Percentiles rank a stretch among this genome's conserved stretches.
These are phyloP conservation scores for Thelonectria rubi DNA, from an alignment of 2,329 filamentous ascomycete species.

Conservation along the genomic window DNA sequence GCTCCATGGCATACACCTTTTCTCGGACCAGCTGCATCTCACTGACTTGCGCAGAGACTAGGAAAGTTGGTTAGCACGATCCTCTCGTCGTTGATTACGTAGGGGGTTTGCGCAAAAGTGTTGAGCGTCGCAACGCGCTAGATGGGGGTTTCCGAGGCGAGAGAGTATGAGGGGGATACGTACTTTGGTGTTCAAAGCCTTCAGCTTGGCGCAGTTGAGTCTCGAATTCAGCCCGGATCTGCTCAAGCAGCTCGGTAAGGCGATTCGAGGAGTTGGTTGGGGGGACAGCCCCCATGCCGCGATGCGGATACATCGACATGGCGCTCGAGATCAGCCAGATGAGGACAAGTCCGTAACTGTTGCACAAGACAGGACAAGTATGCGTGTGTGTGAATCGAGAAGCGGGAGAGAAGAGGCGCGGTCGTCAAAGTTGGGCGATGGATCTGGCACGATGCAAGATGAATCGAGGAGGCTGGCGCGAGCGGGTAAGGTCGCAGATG, in stretches of 20 bases:
- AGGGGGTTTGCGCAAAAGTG: background rate
- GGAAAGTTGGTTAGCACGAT: constrained; percentile 38
- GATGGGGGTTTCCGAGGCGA: background rate
- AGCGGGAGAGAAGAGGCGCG: constrained; percentile 5
- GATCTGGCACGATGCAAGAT: constrained; percentile 18
- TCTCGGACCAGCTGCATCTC: constrained; percentile 95
- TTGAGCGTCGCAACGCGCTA: background rate
- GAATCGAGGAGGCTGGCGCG: constrained; percentile 33
- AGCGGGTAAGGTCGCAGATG: constrained; percentile 24
- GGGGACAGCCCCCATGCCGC: constrained; percentile 79
- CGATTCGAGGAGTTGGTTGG: constrained; percentile 64
- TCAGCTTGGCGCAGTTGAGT: constrained; percentile 81
- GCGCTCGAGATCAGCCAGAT: constrained; percentile 35
- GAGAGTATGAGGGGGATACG: constrained; percentile 53
- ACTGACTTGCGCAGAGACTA: constrained; percentile 89
- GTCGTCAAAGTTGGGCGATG: constrained; percentile 19
- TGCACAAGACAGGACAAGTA: constrained; percentile 1
- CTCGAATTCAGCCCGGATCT: constrained; percentile 91
- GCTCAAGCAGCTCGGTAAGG: constrained; percentile 90
- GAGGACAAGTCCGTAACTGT: constrained; percentile 6
- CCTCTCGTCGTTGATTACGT: background rate
- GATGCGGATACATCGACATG: constrained; percentile 91
- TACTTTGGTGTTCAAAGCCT: constrained; percentile 94
- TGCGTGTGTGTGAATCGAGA: constrained; percentile 13
- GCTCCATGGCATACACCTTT: constrained; percentile 93